Conservation (phyloP, 306 rosid genomes). For the Vigna radiata region DNA sequence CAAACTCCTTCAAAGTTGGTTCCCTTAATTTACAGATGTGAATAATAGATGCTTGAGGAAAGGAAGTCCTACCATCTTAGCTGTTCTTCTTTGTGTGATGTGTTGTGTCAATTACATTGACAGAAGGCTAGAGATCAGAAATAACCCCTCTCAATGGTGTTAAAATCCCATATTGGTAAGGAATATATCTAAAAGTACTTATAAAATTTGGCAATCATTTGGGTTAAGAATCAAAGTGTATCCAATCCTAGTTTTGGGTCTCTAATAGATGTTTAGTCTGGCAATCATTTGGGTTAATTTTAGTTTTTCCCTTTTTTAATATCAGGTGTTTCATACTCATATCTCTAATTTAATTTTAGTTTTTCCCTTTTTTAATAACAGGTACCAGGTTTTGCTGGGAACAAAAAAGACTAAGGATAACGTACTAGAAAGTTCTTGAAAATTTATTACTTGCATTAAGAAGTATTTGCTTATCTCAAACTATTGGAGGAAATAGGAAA, state of each 20-base stretch:
- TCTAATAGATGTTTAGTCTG: not conserved
- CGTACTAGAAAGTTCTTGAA: too few relatives aligned
- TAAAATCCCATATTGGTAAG: not conserved
- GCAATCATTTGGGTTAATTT: too few relatives aligned
- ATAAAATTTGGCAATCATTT: not conserved
- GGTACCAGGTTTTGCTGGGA: too few relatives aligned
- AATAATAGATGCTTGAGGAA: slow-evolving; percentile 21
- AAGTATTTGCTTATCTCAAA: too few relatives aligned
- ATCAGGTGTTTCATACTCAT: too few relatives aligned
- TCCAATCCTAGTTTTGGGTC: not conserved
- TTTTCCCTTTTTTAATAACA: too few relatives aligned
- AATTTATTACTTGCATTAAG: too few relatives aligned
- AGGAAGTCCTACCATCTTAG: slow-evolving; percentile 16
- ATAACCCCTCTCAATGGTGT: slow-evolving; percentile 28
- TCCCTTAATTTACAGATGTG: slow-evolving; percentile 4
- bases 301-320: too few relatives aligned
- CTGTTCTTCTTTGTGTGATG: slow-evolving; percentile 24
- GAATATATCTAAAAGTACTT: not conserved
- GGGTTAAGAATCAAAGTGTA: not conserved
- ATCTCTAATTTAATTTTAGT: too few relatives aligned
- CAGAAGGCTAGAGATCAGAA: slow-evolving; percentile 22
- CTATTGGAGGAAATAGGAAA: too few relatives aligned
- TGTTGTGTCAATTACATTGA: slow-evolving; percentile 20
- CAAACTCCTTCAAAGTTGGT: slow-evolving; percentile 33
- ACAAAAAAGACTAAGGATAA: too few relatives aligned